Evolutionary conservation across 495 filamentous ascomycete species (phyloP), one percentile per base, ranked within the genome.

Genomic region (Neurospora terricola): DNA sequence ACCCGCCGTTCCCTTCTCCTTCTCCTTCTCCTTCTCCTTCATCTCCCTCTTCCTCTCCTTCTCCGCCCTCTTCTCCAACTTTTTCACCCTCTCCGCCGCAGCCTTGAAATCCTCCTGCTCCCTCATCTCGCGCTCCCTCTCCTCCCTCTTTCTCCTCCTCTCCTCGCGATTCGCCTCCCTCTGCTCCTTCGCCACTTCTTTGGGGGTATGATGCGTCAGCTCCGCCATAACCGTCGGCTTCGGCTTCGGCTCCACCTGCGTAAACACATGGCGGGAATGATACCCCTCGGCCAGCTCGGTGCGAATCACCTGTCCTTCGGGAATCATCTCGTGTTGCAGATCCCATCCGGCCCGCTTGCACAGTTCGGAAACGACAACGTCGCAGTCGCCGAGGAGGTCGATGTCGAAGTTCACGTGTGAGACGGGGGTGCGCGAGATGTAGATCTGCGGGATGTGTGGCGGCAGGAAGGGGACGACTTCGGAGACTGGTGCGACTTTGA

Each of bases 401-500:
- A 99, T 91, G 81, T 99, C 96, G 70, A 99, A 99, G 75, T 94
- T 92, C 71, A 96, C 90, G 78, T 98, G 96, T 6, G 86, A 86
- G 36, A 97, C 93, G 34, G 93, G 92, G 85, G 92, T 94, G 71
- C 94, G 89, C 21, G 91, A 94, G 75, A 99, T 96, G 81, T 95
- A 98, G 73, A 99, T 93, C 80, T 98, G 96, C 5, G 96, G 96
- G 30, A 98, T 90, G 34, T 91, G 78, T 18, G 88, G 82, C 0
- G 94, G 93, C 12, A 98, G 77, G 42, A 92, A 91, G 2, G 92
- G 89, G 1, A 94, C 92, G 30, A 98, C 93, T 82, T 98, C 95
- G 39, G 90, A 92, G 8, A 99, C 96, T 36, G 96, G 96, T 4
- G 94, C 94, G 5, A 99, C 96, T 79, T 98, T 97, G 76, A 99